Evolutionary conservation across 257 asterid genomes (phyloP), one percentile per base, ranked within the genome.

Genomic region (Eucommia ulmoides): DNA sequence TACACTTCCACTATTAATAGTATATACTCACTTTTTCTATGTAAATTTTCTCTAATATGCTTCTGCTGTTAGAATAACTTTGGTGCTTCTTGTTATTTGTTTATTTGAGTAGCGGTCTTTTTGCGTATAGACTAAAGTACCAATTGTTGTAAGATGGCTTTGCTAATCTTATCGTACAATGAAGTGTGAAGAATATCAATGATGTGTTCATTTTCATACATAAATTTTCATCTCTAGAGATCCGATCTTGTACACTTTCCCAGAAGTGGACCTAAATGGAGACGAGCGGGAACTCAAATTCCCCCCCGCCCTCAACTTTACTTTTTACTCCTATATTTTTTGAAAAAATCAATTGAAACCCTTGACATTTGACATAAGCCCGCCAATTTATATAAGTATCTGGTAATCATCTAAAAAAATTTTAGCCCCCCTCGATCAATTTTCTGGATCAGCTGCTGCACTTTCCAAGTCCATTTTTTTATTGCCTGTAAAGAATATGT

Each of bases 1-100:
- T 91, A 91, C 48, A n/a, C n/a, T n/a, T n/a, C n/a, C n/a, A n/a
- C n/a, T n/a, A 46, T 51, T 7, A 41, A 19, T 55, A 9, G 19
- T 53, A 35, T n/a, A n/a, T n/a, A n/a, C n/a, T n/a, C n/a, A n/a
- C n/a, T n/a, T n/a, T n/a, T n/a, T n/a, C n/a, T n/a, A 10, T 50
- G 11, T 24, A 2, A 25, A 38, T 57, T 17, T 17, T 53, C n/a
- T n/a, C n/a, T 47, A n/a, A 35, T 33, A 21, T 23, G 38, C 23
- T 22, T 22, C 14, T 18, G 15, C 16, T 35, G 41, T 6, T 7
- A 58, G 22, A 20, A 33, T 59, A 19, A 33, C 19, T 49, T 23
- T 49, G 49, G 19, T 6, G 38, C 33, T n/a, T n/a, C n/a, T n/a
- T n/a, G n/a, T n/a, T n/a, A n/a, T n/a, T n/a, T n/a, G n/a, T n/a